phyloP scores from a whole-genome alignment of 768 basidiomycete genomes.

The Rhizopogon vesiculosus region DNA sequence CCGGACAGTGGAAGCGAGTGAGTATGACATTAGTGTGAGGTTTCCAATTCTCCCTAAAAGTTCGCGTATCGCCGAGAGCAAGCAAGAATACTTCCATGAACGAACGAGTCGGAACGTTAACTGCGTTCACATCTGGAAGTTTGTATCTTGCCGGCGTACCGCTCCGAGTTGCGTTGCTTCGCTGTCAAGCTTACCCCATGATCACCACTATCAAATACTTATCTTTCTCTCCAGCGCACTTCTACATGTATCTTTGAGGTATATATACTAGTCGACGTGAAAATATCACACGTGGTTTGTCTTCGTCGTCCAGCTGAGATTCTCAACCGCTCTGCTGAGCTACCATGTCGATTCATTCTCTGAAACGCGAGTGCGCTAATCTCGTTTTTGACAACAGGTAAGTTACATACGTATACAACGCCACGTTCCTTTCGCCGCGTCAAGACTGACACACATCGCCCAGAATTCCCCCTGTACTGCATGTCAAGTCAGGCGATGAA shows the following conservation, averaged over 20 bases:
- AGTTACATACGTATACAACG: background rate
- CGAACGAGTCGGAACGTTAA: no score
- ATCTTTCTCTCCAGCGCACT: no score
- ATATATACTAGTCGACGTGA: background rate
- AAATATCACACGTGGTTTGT: background rate
- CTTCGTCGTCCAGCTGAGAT: background rate
- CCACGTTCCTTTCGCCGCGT: background rate
- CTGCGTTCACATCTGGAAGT: no score
- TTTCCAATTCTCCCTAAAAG: no score
- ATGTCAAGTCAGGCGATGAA: conserved; percentile 47
- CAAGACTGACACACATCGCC: background rate
- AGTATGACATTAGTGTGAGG: no score
- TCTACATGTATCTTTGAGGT: background rate
- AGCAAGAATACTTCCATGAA: no score
- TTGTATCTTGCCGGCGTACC: no score
- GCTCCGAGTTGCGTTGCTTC: no score
- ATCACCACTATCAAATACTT: no score
- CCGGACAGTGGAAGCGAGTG: no score
- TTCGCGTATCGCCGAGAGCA: no score
- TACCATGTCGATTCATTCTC: conserved; percentile 46
- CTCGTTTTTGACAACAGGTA: conserved; percentile 61
- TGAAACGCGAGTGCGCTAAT: conserved; percentile 48
- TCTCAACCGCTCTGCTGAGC: background rate
- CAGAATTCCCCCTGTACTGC: conserved; percentile 49
- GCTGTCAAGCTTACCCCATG: no score